Base-by-base conservation (phyloP, 345 rosid genomes). In the Populus deltoides region DNA sequence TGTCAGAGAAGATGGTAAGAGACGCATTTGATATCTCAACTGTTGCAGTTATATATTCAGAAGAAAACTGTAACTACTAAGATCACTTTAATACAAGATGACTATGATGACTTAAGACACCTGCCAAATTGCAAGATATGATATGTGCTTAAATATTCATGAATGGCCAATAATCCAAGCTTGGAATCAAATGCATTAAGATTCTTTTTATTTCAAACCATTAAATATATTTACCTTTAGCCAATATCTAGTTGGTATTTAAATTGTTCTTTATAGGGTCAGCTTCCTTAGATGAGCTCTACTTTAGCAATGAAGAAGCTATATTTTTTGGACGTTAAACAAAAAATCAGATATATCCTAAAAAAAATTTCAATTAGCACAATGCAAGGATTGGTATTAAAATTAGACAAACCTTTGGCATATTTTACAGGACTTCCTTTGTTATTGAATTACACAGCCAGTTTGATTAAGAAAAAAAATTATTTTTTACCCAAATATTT, bases 1-100 rank as follows among this genome's bases (percentile, higher is more conserved):
- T 38, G 92, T 93, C 29, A 81, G 95, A 79, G 97, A 92, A 86
- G 97, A 94, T 84, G 98, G 97, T 81, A 73, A 77, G 83, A 41
- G 55, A 62, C 10, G 47, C 15, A 71, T 18, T 47, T 65, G 25
- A 17, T 38, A 45, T 57, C 31, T 57, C 6, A 31, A 8, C 20
- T 29, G 55, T 41, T 57, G 43, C 36, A 53, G 57, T 35, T 71
- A 17, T n/a, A 20, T 71, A 20, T 71, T 6, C 4, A 16, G 24
- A 47, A 36, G 68, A 31, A 31, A 65, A 65, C 10, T 18, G 61
- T 55, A 55, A 55, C 61, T 55, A 22, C 25, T 55, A 55, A 55
- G 11, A 55, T 55, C 61, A 18, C 8, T 55, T 55, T 22, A 20
- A 20, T 55, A 55, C 1, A n/a, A 22, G 17, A 6, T 20, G 15